These are phyloP conservation scores for Xylariales sp. DNA, from an alignment of 2,329 filamentous ascomycete species.

Conservation along the genomic window DNA sequence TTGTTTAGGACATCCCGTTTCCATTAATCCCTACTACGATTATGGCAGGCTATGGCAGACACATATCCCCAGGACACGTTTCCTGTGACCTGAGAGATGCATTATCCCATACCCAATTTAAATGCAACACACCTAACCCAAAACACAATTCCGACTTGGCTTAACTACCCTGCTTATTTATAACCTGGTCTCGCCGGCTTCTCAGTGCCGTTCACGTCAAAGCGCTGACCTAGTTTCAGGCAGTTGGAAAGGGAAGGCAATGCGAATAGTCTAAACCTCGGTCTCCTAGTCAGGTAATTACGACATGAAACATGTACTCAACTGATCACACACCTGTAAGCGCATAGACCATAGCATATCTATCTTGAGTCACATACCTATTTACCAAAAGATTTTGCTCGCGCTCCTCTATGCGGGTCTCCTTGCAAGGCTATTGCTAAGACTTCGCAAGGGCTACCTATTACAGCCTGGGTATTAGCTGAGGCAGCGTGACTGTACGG, in stretches of 20 bases:
- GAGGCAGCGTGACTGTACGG: background rate
- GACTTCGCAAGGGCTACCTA: background rate
- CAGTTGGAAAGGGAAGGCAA: conserved; percentile 9
- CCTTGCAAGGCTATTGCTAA: background rate
- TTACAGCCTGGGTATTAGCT: background rate
- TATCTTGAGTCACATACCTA: too few relatives aligned
- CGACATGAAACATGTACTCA: conserved; percentile 15
- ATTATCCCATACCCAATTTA: background rate
- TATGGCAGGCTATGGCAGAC: background rate
- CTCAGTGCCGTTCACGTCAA: background rate
- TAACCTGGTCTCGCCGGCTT: background rate
- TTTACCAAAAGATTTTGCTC: too few relatives aligned
- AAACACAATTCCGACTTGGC: background rate
- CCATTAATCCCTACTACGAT: background rate
- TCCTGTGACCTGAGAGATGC: too few relatives aligned
- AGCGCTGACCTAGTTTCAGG: conserved; percentile 14
- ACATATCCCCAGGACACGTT: too few relatives aligned
- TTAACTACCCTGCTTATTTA: background rate
- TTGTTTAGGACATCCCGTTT: background rate
- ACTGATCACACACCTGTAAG: conserved; percentile 1
- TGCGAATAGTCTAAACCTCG: background rate
- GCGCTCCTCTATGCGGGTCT: too few relatives aligned
- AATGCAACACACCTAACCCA: background rate
- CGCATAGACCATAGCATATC: conserved; percentile 2
- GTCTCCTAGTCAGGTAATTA: background rate